phyloP scores from a whole-genome alignment of 192 early-diverging fungal species.

The Dispira simplex region DNA sequence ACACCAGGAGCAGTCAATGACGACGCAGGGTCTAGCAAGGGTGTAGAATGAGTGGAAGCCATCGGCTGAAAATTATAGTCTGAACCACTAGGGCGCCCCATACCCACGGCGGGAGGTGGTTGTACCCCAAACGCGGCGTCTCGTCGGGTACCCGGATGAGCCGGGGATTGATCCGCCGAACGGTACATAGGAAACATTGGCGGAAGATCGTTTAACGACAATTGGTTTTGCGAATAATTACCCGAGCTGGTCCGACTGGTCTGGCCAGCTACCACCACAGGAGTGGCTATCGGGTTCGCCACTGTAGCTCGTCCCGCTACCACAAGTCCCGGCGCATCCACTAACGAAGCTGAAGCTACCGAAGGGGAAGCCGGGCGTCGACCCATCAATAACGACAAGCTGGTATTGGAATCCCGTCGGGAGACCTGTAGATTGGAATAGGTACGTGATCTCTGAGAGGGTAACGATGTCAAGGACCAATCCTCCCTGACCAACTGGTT shows the following conservation, averaged over 20 bases:
- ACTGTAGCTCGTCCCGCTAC: neutral
- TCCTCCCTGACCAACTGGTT: too few relatives aligned
- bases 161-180: slow-evolving; percentile 1
- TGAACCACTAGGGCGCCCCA: neutral
- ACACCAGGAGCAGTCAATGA: too few relatives aligned
- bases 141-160: neutral
- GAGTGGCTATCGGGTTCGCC: slow-evolving; percentile 1
- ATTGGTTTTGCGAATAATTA: neutral
- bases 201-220: neutral
- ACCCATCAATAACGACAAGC: neutral
- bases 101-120: neutral
- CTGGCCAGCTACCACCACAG: neutral
- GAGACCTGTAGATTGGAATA: too few relatives aligned
- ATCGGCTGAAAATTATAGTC: neutral
- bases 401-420: too few relatives aligned
- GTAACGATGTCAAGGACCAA: too few relatives aligned
- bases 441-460: too few relatives aligned
- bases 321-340: neutral
- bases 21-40: too few relatives aligned
- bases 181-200: neutral
- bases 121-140: neutral
- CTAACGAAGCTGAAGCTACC: neutral
- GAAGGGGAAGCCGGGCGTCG: slow-evolving; percentile 1
- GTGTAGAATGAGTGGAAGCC: neutral
- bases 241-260: slow-evolving; percentile 10